phyloP scores from a whole-genome alignment of 2,329 filamentous ascomycete species.

The Cercospora sp. region DNA sequence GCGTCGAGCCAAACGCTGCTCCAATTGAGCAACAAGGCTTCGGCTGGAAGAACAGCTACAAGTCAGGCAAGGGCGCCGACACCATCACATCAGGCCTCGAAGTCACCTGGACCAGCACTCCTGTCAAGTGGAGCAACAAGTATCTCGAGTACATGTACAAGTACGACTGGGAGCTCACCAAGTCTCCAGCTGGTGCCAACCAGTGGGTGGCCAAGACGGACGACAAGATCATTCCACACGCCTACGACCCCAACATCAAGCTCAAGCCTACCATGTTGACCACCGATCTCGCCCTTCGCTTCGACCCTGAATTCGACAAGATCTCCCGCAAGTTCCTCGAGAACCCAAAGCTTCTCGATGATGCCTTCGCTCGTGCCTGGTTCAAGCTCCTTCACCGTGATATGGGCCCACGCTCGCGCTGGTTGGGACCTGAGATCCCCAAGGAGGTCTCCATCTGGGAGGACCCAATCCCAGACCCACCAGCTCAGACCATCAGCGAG shows the following conservation, averaged over 20 bases:
- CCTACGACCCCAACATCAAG: conserved; percentile 70
- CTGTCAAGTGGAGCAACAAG: conserved; percentile 72
- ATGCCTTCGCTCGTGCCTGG: conserved; percentile 73
- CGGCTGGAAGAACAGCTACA: conserved; percentile 68
- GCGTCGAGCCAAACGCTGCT: conserved; percentile 66
- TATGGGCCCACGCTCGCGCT: conserved; percentile 69
- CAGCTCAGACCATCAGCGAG: conserved; percentile 60
- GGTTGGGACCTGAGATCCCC: conserved; percentile 73
- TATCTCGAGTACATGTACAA: conserved; percentile 77
- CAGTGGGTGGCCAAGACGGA: conserved; percentile 74
- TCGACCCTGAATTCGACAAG: conserved; percentile 73
- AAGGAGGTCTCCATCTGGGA: conserved; percentile 72
- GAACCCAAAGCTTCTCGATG: conserved; percentile 66
- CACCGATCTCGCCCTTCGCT: conserved; percentile 70
- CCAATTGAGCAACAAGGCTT: conserved; percentile 67
- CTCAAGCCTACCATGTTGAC: conserved; percentile 76
- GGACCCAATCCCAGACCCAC: conserved; percentile 66
- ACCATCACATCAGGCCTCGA: conserved; percentile 76
- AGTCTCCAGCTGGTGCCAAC: conserved; percentile 73
- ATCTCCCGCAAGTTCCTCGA: conserved; percentile 70
- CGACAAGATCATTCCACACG: conserved; percentile 68
- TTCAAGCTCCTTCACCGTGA: conserved; percentile 84
- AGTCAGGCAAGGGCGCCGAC: conserved; percentile 67
- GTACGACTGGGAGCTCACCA: conserved; percentile 74
- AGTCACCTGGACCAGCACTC: conserved; percentile 76